These are phyloP conservation scores for Lactarius trivialis DNA, from an alignment of 768 basidiomycete species.

Conservation along the genomic window DNA sequence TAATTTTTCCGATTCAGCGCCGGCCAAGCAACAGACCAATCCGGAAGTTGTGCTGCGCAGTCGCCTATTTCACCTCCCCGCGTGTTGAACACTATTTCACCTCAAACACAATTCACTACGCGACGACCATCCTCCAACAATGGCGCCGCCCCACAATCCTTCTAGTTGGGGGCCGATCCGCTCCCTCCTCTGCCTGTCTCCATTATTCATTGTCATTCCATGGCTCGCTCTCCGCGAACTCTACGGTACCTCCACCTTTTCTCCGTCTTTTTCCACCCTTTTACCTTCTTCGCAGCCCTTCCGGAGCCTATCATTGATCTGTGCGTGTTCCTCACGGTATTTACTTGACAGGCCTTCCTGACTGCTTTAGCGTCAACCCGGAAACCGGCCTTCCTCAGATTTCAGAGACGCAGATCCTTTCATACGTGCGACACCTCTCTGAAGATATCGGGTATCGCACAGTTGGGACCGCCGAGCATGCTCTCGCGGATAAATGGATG, in stretches of 20 bases:
- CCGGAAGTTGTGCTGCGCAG: neutral
- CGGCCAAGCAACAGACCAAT: neutral
- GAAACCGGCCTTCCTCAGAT: conserved; percentile 57
- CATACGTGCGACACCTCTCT: conserved; percentile 59
- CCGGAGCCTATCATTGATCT: conserved; percentile 21
- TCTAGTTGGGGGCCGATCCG: conserved; percentile 47
- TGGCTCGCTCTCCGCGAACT: conserved; percentile 38
- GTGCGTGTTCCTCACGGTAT: conserved; percentile 4
- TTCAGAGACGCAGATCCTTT: conserved; percentile 63
- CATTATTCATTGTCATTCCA: conserved; percentile 45
- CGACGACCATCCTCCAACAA: neutral
- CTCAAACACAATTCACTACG: neutral
- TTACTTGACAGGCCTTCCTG: neutral
- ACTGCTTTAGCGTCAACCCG: conserved; percentile 35
- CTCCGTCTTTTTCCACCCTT: neutral
- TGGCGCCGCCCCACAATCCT: neutral
- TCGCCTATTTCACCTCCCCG: neutral
- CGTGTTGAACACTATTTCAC: neutral
- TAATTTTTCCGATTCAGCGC: neutral
- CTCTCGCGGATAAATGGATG: conserved; percentile 80
- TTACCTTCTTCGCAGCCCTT: conserved; percentile 13
- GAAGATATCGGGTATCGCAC: conserved; percentile 89
- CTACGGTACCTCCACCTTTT: conserved; percentile 11
- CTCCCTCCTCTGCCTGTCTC: conserved; percentile 48
- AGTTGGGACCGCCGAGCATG: conserved; percentile 86